Base-by-base conservation (phyloP, 2,329 filamentous ascomycete genomes). In the Penicillium sumatraense region DNA sequence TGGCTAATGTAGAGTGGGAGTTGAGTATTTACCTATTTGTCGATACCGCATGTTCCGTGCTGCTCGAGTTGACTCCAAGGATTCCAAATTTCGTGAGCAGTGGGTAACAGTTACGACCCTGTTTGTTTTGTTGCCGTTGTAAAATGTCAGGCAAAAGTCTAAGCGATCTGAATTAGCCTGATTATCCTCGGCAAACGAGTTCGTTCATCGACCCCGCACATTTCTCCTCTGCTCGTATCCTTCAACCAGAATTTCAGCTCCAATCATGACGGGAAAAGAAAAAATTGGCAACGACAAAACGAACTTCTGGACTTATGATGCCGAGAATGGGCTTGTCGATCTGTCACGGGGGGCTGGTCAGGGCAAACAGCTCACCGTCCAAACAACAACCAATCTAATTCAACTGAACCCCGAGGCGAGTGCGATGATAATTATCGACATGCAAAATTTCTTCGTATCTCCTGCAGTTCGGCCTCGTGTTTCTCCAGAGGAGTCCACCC, bases 401-500 rank as follows among this genome's bases (percentile, higher is more conserved):
- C 71, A 68, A 9, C 68, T 83, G 35, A 70, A 72, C 16, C 75
- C 80, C 5, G 56, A 63, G 10, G 71, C 72, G 18, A 75, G 76
- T n/a, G 81, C 78, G 3, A 68, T 83, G 1, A 73, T 83, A 11
- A 74, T 83, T 33, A 75, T 83, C 44, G 81, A 83, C 68, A 79
- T 81, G 76, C 79, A 83, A 70, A 82, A 83, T 63, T 80, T 76
- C 74, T 81, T 83, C 65, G 71, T 84, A 23, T 70, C 75, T 69
- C 69, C 72, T 62, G 44, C 68, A 49, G 48, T 83, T 67, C 65
- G 77, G 68, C 61, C 75, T 14, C 38, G 46, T 36, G 31, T 11
- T 5, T 18, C 21, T 2, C 16, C 13, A 1, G 13, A 44, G 8
- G 55, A 72, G 70, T 31, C 71, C 67, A 64, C 82, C 66, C 31